A percentile compares a stretch with the other conserved stretches of the same genome.
Evolutionary conservation across 257 asterid genomes (phyloP).

Genomic region (Solanum dulcamara): DNA sequence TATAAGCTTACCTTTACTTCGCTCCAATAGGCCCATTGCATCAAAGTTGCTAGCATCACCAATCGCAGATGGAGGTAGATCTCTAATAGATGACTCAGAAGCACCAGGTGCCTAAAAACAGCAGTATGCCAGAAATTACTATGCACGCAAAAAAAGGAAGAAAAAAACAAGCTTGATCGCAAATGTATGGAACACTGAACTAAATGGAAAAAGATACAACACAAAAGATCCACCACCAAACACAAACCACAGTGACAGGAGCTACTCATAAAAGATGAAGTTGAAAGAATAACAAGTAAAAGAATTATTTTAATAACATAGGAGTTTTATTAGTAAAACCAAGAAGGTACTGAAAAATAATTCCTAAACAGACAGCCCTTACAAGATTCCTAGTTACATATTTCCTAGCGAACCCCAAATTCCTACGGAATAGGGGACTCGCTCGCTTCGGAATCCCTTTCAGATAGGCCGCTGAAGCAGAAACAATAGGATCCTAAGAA

Average conservation of each 20-base stretch:
- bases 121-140: neutral
- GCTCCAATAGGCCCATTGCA: slow-evolving; percentile 60
- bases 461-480: no score
- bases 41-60: slow-evolving; percentile 44
- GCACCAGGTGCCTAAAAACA: slow-evolving; percentile 68
- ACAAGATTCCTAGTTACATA: no score
- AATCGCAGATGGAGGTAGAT: neutral
- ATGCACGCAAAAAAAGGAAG: neutral
- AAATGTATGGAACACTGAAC: neutral
- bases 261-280: neutral
- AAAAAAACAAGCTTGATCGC: neutral
- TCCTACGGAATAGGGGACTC: no score
- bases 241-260: neutral
- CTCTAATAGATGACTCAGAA: slow-evolving; percentile 61
- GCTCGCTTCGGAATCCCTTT: no score
- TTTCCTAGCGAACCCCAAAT: neutral
- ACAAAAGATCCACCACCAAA: neutral
- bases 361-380: neutral
- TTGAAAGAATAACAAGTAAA: neutral
- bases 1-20: slow-evolving; percentile 79
- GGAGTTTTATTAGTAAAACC: neutral
- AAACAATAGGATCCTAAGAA: no score
- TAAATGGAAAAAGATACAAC: neutral
- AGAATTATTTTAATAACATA: neutral
- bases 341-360: neutral